These are phyloP conservation scores for Chrysochromulina parva DNA, from an alignment of 78 protist genomes.

Conservation along the genomic window DNA sequence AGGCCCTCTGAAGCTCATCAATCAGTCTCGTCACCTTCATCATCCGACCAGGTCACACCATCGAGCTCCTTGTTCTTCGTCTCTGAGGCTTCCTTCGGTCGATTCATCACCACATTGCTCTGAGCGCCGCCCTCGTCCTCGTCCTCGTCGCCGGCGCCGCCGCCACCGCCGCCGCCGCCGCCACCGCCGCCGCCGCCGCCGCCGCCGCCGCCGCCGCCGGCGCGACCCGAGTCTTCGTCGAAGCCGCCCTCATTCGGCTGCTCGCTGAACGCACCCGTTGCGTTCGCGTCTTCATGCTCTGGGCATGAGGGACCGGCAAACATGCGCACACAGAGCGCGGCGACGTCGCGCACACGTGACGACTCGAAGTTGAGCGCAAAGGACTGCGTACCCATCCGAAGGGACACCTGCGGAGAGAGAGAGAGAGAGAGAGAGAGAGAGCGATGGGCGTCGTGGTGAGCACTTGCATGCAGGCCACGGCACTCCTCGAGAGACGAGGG, in stretches of 20 bases:
- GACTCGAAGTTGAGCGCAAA: not conserved
- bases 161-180: not conserved
- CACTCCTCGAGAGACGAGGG: too few relatives aligned
- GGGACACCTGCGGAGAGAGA: not conserved
- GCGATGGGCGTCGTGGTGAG: too few relatives aligned
- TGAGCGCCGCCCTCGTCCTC: not conserved
- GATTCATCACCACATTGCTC: too few relatives aligned
- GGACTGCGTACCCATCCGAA: not conserved
- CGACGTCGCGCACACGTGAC: not conserved
- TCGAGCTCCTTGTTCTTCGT: not conserved
- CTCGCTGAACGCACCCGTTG: not conserved
- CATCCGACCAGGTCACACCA: not conserved
- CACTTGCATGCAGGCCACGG: too few relatives aligned
- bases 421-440: too few relatives aligned
- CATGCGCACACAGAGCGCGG: slow-evolving; percentile 1
- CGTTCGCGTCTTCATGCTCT: not conserved
- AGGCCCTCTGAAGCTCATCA: too few relatives aligned
- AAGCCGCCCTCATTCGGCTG: too few relatives aligned
- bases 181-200: too few relatives aligned
- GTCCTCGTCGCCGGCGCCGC: not conserved
- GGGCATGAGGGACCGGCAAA: slow-evolving; percentile 2
- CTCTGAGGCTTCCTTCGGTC: too few relatives aligned
- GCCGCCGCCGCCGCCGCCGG: too few relatives aligned
- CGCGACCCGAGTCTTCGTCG: too few relatives aligned
- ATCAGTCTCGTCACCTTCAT: not conserved